A percentile compares a stretch with the other conserved stretches of the same genome.
These are phyloP conservation scores for Apiotrichum siamense DNA, from an alignment of 1,284 basidiomycete genomes.

Conservation along the genomic window DNA sequence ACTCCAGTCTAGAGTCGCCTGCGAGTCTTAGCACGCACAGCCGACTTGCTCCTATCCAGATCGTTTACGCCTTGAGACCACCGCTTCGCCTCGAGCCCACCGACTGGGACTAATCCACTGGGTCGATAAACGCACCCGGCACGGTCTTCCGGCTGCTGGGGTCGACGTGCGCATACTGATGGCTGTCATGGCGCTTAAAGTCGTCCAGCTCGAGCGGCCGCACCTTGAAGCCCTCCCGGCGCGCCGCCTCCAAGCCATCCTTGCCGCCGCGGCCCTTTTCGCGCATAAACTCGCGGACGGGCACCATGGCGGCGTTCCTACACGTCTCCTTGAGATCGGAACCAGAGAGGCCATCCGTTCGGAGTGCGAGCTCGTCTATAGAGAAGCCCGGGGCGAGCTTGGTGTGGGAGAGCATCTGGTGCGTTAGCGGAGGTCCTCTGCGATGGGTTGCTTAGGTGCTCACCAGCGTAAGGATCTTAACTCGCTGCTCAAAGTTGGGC, in stretches of 20 bases:
- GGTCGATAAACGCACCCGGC: conserved; percentile 3
- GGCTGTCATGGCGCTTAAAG: conserved; percentile 60
- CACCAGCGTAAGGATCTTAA: conserved; percentile 83
- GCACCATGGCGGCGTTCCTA: conserved; percentile 83
- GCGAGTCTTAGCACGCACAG: too few relatives aligned
- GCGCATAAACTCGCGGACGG: conserved; percentile 79
- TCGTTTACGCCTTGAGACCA: too few relatives aligned
- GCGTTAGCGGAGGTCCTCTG: neutral
- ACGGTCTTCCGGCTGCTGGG: neutral
- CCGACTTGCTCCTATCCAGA: too few relatives aligned
- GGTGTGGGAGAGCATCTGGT: conserved; percentile 76
- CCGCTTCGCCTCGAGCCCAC: too few relatives aligned
- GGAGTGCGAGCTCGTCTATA: conserved; percentile 61
- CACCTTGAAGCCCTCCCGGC: conserved; percentile 62
- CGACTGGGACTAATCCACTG: conserved; percentile 4
- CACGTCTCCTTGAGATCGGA: conserved; percentile 94
- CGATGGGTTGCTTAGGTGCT: conserved; percentile 18
- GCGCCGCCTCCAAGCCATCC: conserved; percentile 45
- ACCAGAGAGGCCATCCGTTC: conserved; percentile 75
- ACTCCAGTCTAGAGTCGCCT: too few relatives aligned
- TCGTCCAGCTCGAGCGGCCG: conserved; percentile 64
- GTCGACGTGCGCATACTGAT: conserved; percentile 23
- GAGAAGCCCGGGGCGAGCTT: conserved; percentile 62
- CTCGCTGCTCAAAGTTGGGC: conserved; percentile 72
- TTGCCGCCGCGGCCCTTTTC: conserved; percentile 49